Evolutionary conservation across 2,329 filamentous ascomycete genomes (phyloP).

Genomic region (Cytospora piceae): DNA sequence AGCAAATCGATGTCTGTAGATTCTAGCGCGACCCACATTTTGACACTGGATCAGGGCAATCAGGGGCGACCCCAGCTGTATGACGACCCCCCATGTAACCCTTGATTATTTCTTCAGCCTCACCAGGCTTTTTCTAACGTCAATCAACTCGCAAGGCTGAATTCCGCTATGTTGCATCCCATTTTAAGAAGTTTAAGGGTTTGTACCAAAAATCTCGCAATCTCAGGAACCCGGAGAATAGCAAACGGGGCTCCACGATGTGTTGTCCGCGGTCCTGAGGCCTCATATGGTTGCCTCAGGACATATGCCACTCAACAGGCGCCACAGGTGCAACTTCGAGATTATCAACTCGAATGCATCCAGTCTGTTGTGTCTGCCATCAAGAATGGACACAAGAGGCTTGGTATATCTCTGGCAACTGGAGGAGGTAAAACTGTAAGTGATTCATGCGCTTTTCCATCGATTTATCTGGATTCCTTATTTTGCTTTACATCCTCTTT

Average conservation of each 20-base stretch:
- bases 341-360: conserved; percentile 93
- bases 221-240: conserved; percentile 6
- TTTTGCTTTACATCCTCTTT: not conserved
- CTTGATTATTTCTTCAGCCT: conserved; percentile 18
- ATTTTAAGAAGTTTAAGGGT: conserved; percentile 15
- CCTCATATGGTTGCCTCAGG: not conserved
- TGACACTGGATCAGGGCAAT: not conserved
- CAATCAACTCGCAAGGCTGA: conserved; percentile 25
- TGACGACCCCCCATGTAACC: not conserved
- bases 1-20: not conserved
- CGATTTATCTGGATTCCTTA: conserved; percentile 19
- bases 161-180: conserved; percentile 25
- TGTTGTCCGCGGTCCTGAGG: not conserved
- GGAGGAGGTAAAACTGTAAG: conserved; percentile 85
- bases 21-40: not conserved
- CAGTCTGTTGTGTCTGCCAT: conserved; percentile 75
- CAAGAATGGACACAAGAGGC: conserved; percentile 71
- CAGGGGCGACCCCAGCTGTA: not conserved
- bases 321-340: conserved; percentile 55
- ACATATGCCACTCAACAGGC: conserved; percentile 26
- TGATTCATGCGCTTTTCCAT: conserved; percentile 1
- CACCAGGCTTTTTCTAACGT: conserved; percentile 18
- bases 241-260: not conserved
- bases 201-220: not conserved
- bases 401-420: conserved; percentile 86